Evolutionary conservation across 768 basidiomycete species (phyloP).

Genomic region (Myochromella boudieri): DNA sequence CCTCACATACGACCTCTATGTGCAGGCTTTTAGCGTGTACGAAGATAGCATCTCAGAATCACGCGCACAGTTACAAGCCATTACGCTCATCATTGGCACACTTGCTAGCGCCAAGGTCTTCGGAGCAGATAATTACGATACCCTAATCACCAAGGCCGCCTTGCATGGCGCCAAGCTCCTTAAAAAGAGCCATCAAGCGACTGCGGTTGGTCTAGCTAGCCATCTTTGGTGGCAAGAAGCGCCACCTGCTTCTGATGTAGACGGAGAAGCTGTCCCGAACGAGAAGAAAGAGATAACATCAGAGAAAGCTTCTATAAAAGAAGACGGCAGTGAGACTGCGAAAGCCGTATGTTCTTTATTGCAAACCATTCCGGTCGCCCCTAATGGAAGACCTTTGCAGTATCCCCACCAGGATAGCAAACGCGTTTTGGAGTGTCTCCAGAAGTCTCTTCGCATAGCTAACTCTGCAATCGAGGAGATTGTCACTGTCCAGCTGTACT

Average conservation of each 20-base stretch:
- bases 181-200: conserved; percentile 98
- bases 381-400: conserved; percentile 35
- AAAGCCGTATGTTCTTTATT: conserved; percentile 52
- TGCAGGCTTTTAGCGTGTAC: conserved; percentile 96
- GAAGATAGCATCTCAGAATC: conserved; percentile 97
- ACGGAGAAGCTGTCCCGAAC: conserved; percentile 36
- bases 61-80: conserved; percentile 94
- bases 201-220: conserved; percentile 91
- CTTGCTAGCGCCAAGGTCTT: conserved; percentile 90
- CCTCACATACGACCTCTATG: conserved; percentile 95
- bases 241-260: conserved; percentile 29
- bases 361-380: not conserved
- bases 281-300: conserved; percentile 31
- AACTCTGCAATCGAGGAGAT: conserved; percentile 97
- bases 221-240: conserved; percentile 98
- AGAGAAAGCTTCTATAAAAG: conserved; percentile 39
- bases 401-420: conserved; percentile 94
- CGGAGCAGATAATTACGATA: conserved; percentile 93
- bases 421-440: conserved; percentile 94
- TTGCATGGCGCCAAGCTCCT: conserved; percentile 93
- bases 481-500: conserved; percentile 93
- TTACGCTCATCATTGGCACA: conserved; percentile 91
- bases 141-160: conserved; percentile 97
- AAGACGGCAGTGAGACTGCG: conserved; percentile 40
- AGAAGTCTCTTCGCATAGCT: conserved; percentile 94